Conservation (phyloP, 1,139 yeast genomes). For the Saccharomyces hybrid region DNA sequence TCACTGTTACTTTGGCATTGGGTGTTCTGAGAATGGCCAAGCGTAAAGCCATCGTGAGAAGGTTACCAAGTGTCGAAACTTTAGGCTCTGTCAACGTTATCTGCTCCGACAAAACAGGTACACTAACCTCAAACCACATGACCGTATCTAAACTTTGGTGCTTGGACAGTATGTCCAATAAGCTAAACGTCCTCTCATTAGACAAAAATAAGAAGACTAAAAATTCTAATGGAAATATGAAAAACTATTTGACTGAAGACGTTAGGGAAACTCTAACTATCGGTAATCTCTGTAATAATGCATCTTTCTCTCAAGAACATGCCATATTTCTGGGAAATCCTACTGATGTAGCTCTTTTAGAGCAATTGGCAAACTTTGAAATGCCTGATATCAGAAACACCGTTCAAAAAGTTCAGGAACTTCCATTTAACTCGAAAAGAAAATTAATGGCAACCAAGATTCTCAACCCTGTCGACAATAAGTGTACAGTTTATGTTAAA, state of each 20-base stretch:
- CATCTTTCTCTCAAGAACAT: slow-evolving; percentile 59
- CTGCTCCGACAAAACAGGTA: slow-evolving; percentile 93
- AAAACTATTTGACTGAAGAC: slow-evolving; percentile 45
- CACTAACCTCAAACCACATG: slow-evolving; percentile 90
- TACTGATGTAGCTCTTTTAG: slow-evolving; percentile 84
- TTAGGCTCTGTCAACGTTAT: slow-evolving; percentile 92
- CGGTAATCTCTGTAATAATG: slow-evolving; percentile 81
- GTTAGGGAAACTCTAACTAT: slow-evolving; percentile 50
- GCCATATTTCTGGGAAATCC: slow-evolving; percentile 83
- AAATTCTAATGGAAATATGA: slow-evolving; percentile 34
- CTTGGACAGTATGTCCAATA: slow-evolving; percentile 49
- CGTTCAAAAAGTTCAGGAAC: slow-evolving; percentile 51
- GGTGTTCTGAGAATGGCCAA: slow-evolving; percentile 95
- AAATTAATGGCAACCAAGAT: slow-evolving; percentile 74
- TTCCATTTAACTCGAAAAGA: slow-evolving; percentile 77
- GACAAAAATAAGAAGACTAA: slow-evolving; percentile 36
- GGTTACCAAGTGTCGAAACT: slow-evolving; percentile 93
- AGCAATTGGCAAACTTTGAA: slow-evolving; percentile 62
- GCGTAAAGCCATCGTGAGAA: slow-evolving; percentile 83
- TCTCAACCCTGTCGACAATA: slow-evolving; percentile 47
- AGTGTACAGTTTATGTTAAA: slow-evolving; percentile 58
- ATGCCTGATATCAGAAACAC: slow-evolving; percentile 56
- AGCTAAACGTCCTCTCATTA: slow-evolving; percentile 39
- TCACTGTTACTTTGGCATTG: slow-evolving; percentile 88
- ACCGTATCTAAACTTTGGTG: slow-evolving; percentile 86